Percentiles rank a stretch among this genome's conserved stretches.
Evolutionary conservation across 768 basidiomycete species (phyloP).

Genomic region (Tephrocybe sp.): DNA sequence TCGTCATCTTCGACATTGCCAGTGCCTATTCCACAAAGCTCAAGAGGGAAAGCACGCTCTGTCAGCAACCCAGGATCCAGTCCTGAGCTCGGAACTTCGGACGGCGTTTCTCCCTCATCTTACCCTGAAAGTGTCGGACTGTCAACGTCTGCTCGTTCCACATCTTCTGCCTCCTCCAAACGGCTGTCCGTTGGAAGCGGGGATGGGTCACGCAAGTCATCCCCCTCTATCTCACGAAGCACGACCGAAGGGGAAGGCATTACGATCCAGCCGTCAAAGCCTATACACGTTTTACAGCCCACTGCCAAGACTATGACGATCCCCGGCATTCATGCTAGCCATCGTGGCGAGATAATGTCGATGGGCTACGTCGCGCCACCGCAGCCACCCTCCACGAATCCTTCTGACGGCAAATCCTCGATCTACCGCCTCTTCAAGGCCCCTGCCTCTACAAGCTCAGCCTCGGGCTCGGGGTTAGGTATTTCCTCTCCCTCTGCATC

Average conservation of each 20-base stretch:
- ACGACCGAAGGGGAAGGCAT: slow-evolving; percentile 33
- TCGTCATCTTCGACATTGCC: slow-evolving; percentile 18
- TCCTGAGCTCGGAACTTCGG: slow-evolving; percentile 10
- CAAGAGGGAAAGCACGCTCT: slow-evolving; percentile 12
- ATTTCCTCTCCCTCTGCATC: slow-evolving; percentile 9
- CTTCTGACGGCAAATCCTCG: slow-evolving; percentile 45
- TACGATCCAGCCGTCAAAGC: slow-evolving; percentile 22
- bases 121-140: slow-evolving; percentile 17
- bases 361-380: slow-evolving; percentile 70
- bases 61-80: slow-evolving; percentile 18
- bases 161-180: slow-evolving; percentile 24
- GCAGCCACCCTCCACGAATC: slow-evolving; percentile 28
- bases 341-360: slow-evolving; percentile 84
- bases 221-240: slow-evolving; percentile 35
- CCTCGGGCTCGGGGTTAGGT: neutral
- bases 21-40: slow-evolving; percentile 18
- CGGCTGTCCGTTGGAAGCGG: slow-evolving; percentile 4
- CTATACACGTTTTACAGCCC: slow-evolving; percentile 74
- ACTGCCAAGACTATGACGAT: slow-evolving; percentile 83
- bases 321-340: slow-evolving; percentile 83
- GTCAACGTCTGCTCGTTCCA: slow-evolving; percentile 16
- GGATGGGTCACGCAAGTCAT: slow-evolving; percentile 21
- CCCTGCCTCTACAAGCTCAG: slow-evolving; percentile 29
- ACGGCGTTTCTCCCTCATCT: slow-evolving; percentile 7
- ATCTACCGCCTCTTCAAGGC: slow-evolving; percentile 79